A percentile compares a stretch with the other conserved stretches of the same genome.
Conservation (phyloP, 306 rosid species). For the Senna siamea region DNA sequence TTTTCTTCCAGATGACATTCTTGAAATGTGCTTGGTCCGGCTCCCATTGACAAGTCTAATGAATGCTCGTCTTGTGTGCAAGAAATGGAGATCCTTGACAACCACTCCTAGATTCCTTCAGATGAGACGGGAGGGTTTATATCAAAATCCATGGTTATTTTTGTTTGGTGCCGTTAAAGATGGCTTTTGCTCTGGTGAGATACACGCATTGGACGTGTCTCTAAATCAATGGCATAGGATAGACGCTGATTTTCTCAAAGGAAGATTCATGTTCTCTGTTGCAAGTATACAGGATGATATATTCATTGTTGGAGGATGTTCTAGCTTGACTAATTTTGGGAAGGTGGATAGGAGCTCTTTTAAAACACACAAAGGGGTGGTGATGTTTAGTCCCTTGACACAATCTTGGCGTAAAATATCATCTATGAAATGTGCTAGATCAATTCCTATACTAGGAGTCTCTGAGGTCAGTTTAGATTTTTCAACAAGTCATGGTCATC, state of each 20-base stretch:
- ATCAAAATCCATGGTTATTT: constrained; percentile 91
- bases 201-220: constrained; percentile 85
- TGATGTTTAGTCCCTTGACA: constrained; percentile 83
- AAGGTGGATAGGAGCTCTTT: constrained; percentile 87
- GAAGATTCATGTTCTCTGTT: constrained; percentile 92
- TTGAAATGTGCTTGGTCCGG: constrained; percentile 95
- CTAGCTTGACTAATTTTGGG: constrained; percentile 90
- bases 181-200: constrained; percentile 92
- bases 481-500: constrained; percentile 63
- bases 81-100: constrained; percentile 86
- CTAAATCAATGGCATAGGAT: constrained; percentile 84
- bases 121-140: constrained; percentile 85
- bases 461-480: constrained; percentile 73
- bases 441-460: constrained; percentile 84
- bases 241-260: constrained; percentile 77
- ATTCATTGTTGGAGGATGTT: constrained; percentile 90
- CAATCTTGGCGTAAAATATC: constrained; percentile 91
- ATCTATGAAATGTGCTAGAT: constrained; percentile 89
- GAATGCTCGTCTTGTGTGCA: constrained; percentile 98
- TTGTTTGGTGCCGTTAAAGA: constrained; percentile 91
- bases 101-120: constrained; percentile 82
- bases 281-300: constrained; percentile 83
- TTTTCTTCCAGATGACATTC: constrained; percentile 95
- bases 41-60: constrained; percentile 86
- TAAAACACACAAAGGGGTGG: constrained; percentile 93